Base-by-base conservation (phyloP, 108 stramenopile species). In the Hondaea fermentalgiana region DNA sequence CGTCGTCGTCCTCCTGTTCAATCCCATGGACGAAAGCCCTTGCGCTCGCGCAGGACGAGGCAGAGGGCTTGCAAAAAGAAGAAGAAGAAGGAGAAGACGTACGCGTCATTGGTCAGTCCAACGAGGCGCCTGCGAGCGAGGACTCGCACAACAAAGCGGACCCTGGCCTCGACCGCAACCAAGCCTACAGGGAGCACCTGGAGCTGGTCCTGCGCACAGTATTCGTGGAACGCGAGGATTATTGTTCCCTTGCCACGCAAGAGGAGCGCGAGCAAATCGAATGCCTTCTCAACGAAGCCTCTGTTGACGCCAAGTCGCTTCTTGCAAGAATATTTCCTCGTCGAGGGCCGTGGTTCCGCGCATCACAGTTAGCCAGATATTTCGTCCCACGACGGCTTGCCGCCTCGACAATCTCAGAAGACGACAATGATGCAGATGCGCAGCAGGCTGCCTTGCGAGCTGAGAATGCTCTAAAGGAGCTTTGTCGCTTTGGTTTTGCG, bases 171-270 rank as follows among this genome's bases (percentile, higher is more conserved):
- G 76, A 83, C 76, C 44, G 51, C 43, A 83, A 83, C 28, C 10
- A 83, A 12, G 76, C 76, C 6, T 83, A 83, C 28, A 21, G 76
- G 28, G 51, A 47, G 45, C 76, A 83, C 76, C 28, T 83, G 51
- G 76, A 83, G 76, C 45, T 83, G n/a, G 76, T 83, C 25, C 28
- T 83, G 76, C 76, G 76, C 14, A 83, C 76, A 16, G 76, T 83
- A 12, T 83, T 83, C 51, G n/a, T 47, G 45, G 76, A 83, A 6
- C 76, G 76, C 49, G 51, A 83, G 28, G 76, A 83, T 23, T 83
- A 53, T 17, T 2, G 25, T 10, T 12, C 6, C 1, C 51, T 83
- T 12, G n/a, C 25, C 76, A 35, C 6, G 10, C 43, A 83, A 23
- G 23, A 55, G 76, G 76, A 83, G 51, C 19, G 45, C 19, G 25